These are phyloP conservation scores for Ophiosphaerella herpotricha DNA, from an alignment of 2,329 filamentous ascomycete species.

Conservation along the genomic window DNA sequence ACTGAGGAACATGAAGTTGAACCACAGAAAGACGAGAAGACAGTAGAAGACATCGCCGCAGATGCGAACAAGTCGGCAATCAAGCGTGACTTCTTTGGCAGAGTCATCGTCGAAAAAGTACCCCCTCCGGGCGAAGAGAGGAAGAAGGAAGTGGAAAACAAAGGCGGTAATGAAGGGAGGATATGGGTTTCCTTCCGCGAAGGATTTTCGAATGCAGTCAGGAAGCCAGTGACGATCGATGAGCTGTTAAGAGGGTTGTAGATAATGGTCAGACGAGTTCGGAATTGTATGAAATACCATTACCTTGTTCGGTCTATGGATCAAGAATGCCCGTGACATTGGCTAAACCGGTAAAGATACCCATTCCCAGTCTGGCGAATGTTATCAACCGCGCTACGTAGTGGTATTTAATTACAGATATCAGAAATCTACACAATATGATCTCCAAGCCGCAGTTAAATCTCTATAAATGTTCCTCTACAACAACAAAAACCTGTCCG, in stretches of 20 bases:
- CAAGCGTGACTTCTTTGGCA: conserved; percentile 85
- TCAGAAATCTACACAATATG: no score
- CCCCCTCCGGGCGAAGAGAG: conserved; percentile 49
- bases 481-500: no score
- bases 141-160: conserved; percentile 39
- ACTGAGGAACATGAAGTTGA: conserved; percentile 19
- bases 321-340: no score
- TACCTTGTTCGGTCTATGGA: no score
- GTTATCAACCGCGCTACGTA: no score
- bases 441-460: no score
- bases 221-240: conserved; percentile 80
- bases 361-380: no score
- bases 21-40: conserved; percentile 21
- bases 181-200: conserved; percentile 92
- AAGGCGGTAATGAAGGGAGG: conserved; percentile 56
- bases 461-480: no score
- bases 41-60: conserved; percentile 25
- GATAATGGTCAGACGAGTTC: background rate
- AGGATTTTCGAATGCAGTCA: conserved; percentile 88
- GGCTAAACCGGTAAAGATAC: no score
- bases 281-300: no score
- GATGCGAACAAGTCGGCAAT: conserved; percentile 47
- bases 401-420: no score
- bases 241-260: conserved; percentile 75
- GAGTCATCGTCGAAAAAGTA: conserved; percentile 62